Conservation (phyloP, 805 yeast genomes). For the Metschnikowia cubensis region DNA sequence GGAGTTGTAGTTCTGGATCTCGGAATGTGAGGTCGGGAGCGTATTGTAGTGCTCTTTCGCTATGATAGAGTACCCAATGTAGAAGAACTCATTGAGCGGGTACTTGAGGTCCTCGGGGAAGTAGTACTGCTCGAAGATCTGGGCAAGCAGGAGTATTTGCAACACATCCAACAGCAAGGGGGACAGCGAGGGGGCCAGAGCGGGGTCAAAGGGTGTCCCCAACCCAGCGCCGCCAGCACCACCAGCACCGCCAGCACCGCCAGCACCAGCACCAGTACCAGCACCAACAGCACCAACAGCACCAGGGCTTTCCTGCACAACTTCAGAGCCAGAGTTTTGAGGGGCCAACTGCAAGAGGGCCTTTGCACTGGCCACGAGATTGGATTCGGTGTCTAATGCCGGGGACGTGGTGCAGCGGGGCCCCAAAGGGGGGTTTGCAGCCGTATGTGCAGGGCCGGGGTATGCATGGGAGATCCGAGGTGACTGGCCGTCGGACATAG, state of each 20-base stretch:
- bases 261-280: neutral
- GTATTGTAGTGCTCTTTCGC: slow-evolving; percentile 14
- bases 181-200: slow-evolving; percentile 61
- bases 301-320: neutral
- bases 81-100: slow-evolving; percentile 25
- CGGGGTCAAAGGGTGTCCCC: slow-evolving; percentile 74
- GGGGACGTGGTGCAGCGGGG: neutral
- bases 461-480: neutral
- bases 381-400: neutral
- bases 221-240: neutral
- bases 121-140: slow-evolving; percentile 21
- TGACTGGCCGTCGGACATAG: neutral
- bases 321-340: neutral
- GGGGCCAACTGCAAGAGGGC: slow-evolving; percentile 13
- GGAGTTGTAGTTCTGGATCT: slow-evolving; percentile 21
- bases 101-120: slow-evolving; percentile 6
- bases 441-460: neutral
- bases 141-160: slow-evolving; percentile 27
- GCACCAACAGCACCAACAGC: no score
- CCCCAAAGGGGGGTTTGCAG: neutral
- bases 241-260: no score
- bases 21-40: slow-evolving; percentile 21
- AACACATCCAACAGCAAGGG: slow-evolving; percentile 59
- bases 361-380: slow-evolving; percentile 10
- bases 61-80: slow-evolving; percentile 30